Evolutionary conservation across 306 rosid species (phyloP), one percentile per base, ranked within the genome.

Genomic region (Cucumis hystrix): DNA sequence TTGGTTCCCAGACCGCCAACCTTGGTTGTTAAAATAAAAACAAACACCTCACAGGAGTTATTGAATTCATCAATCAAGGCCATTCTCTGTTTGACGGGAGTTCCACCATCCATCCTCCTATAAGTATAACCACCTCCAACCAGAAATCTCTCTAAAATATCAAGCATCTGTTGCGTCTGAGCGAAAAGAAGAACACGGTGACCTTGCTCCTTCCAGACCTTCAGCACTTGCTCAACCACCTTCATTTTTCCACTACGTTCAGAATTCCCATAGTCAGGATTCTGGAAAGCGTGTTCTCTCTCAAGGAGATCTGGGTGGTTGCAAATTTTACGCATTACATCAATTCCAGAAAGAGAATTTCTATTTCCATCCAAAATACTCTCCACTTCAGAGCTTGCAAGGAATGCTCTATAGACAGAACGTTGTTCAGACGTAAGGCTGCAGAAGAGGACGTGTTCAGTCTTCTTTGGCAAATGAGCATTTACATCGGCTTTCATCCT

Each of bases 261-360:
- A 75, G 87, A 89, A 85, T 95, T 95, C 83, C 99, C 99, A 77
- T 90, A 95, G 83, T 95, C 97, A 55, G 99, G 97, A 86, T 92
- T 80, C 21, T 57, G 81, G 65, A 41, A 83, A 74, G 96, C 84
- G 57, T 95, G 99, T 51, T 91, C 99, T 87, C 99, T 88, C 88
- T 95, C 99, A 81, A 95, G 99, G 43, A 92, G 92, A 87, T 92
- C 99, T 64, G 99, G 99, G 82, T 95, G 99, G 84, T 95, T 95
- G 90, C 97, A 95, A 76, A 95, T 89, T 85, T 95, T 95, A 64
- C 96, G 97, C 97, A 92, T 95, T 77, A 92, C 92, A 77, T 92
- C 99, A 84, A 95, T 92, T 84, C 99, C 99, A 81, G 72, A 95
- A 80, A 90, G 97, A 14, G 97, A 95, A 84, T 95, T 95, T 78